phyloP scores from a whole-genome alignment of 225 moss, liverwort and hornwort genomes.

The Antitrichia curtipendula region DNA sequence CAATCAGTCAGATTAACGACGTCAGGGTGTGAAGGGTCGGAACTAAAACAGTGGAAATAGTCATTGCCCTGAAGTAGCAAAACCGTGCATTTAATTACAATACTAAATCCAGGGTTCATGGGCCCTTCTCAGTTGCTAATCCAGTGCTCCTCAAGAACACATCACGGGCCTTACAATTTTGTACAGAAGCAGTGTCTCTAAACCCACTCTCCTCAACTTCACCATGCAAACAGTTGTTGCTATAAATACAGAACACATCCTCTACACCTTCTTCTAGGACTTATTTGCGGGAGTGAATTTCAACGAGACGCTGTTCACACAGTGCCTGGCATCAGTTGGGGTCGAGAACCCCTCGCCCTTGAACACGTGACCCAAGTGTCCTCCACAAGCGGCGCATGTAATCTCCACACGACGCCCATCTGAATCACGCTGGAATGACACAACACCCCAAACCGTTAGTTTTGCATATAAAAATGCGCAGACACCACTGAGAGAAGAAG shows the following conservation, averaged over 20 bases:
- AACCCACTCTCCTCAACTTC: neutral
- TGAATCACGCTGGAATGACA: conserved; percentile 34
- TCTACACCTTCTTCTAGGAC: neutral
- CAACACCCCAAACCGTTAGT: neutral
- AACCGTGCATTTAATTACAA: neutral
- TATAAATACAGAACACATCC: neutral
- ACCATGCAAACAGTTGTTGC: neutral
- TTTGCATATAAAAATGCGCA: neutral
- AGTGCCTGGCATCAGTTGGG: conserved; percentile 81
- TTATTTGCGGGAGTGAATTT: conserved; percentile 62
- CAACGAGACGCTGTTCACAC: conserved; percentile 87
- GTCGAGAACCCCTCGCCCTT: conserved; percentile 83
- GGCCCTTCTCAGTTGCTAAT: neutral
- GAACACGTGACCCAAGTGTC: conserved; percentile 91
- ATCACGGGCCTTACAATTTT: neutral
- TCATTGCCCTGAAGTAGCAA: neutral
- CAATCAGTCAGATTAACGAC: neutral
- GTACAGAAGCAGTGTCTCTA: conserved; percentile 3
- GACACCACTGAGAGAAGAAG: neutral
- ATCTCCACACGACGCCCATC: conserved; percentile 86
- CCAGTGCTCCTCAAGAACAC: neutral
- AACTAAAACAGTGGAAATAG: neutral
- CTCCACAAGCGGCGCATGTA: conserved; percentile 81
- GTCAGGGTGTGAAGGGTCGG: neutral
- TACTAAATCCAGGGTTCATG: neutral